Conservation (phyloP, 2,329 filamentous ascomycete species). For the Claviceps sp. region DNA sequence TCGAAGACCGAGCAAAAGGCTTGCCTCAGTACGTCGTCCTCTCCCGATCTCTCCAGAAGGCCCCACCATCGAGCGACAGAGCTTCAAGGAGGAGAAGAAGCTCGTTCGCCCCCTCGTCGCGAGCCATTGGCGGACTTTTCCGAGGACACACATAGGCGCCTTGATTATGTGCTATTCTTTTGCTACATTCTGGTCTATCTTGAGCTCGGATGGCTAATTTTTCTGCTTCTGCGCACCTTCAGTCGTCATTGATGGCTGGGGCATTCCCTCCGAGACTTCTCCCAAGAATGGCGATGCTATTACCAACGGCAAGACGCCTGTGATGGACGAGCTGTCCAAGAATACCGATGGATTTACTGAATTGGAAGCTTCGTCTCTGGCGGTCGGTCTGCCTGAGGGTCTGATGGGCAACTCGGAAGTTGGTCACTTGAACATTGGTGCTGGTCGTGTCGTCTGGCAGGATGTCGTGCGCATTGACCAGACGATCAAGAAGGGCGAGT, state of each 20-base stretch:
- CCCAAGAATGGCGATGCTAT: slow-evolving; percentile 90
- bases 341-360: slow-evolving; percentile 75
- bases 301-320: slow-evolving; percentile 78
- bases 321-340: slow-evolving; percentile 86
- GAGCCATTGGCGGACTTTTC: slow-evolving; percentile 4
- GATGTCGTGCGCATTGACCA: slow-evolving; percentile 94
- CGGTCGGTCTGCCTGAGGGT: slow-evolving; percentile 89
- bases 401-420: slow-evolving; percentile 99
- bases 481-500: slow-evolving; percentile 72
- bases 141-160: slow-evolving; percentile 4
- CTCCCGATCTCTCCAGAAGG: slow-evolving; percentile 16
- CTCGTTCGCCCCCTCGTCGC: slow-evolving; percentile 10
- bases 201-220: slow-evolving; percentile 46
- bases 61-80: slow-evolving; percentile 7
- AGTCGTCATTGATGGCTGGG: slow-evolving; percentile 99
- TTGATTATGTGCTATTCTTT: slow-evolving; percentile 29
- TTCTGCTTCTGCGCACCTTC: slow-evolving; percentile 33
- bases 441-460: slow-evolving; percentile 95
- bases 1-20: slow-evolving; percentile 45
- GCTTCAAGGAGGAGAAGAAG: not conserved
- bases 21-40: slow-evolving; percentile 44
- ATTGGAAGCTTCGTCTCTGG: slow-evolving; percentile 89
- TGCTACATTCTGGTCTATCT: slow-evolving; percentile 43
- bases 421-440: slow-evolving; percentile 96
- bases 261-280: slow-evolving; percentile 66